Evolutionary conservation across 371 early-diverging fungal genomes (phyloP).

Genomic region (Mucor racemosus): DNA sequence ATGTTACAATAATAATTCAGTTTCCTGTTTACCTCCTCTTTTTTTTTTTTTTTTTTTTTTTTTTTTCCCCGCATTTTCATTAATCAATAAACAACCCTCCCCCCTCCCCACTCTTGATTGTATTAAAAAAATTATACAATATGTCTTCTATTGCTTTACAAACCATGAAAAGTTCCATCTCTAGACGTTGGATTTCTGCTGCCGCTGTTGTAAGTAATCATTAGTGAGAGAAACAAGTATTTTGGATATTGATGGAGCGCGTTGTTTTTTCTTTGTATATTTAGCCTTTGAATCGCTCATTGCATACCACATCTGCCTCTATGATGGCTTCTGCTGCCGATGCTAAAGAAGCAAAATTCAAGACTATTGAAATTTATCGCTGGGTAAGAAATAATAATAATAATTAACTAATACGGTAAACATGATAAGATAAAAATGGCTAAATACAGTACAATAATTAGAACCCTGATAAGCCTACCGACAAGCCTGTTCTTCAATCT

Average conservation of each 20-base stretch:
- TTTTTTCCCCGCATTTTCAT: slow-evolving; percentile 11
- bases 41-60: slow-evolving; percentile 10
- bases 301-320: slow-evolving; percentile 36
- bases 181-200: slow-evolving; percentile 28
- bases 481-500: slow-evolving; percentile 85
- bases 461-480: slow-evolving; percentile 83
- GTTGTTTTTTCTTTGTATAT: background rate
- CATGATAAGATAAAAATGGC: slow-evolving; percentile 11
- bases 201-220: slow-evolving; percentile 19
- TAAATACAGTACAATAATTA: slow-evolving; percentile 4
- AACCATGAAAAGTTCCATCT: slow-evolving; percentile 18
- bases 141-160: slow-evolving; percentile 31
- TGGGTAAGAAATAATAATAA: slow-evolving; percentile 62
- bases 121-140: background rate
- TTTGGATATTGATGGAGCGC: background rate
- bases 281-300: slow-evolving; percentile 48
- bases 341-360: slow-evolving; percentile 60
- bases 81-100: slow-evolving; percentile 10
- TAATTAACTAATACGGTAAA: slow-evolving; percentile 6
- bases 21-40: background rate
- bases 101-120: slow-evolving; percentile 9
- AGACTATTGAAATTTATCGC: slow-evolving; percentile 85
- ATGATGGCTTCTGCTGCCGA: slow-evolving; percentile 47
- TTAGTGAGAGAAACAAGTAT: background rate
- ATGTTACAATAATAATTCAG: slow-evolving; percentile 5